Conservation (phyloP, 2,329 filamentous ascomycete genomes). For the Arthrobotrys iridis region DNA sequence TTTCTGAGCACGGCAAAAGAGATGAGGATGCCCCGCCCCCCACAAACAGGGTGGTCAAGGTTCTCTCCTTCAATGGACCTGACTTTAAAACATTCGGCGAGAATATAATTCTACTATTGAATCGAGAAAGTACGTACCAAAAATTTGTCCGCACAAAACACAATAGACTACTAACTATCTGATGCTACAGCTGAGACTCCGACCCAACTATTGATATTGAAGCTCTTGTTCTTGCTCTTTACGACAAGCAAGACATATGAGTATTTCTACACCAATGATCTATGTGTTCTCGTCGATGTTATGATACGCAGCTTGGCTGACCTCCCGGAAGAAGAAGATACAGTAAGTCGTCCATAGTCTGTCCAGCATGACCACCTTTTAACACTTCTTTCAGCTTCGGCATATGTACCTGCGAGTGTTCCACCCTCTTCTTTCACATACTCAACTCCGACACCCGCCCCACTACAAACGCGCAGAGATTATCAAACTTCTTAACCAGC, state of each 20-base stretch:
- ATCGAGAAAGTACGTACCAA: slow-evolving; percentile 76
- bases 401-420: slow-evolving; percentile 96
- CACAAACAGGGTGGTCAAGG: slow-evolving; percentile 93
- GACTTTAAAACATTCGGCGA: slow-evolving; percentile 94
- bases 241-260: slow-evolving; percentile 91
- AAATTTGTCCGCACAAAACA: too few relatives aligned
- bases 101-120: slow-evolving; percentile 93
- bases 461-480: slow-evolving; percentile 94
- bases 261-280: slow-evolving; percentile 98
- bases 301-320: slow-evolving; percentile 97
- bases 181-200: slow-evolving; percentile 76
- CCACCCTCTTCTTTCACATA: slow-evolving; percentile 88
- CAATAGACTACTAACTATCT: background rate
- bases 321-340: slow-evolving; percentile 78
- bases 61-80: slow-evolving; percentile 81
- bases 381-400: slow-evolving; percentile 70
- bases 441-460: slow-evolving; percentile 83
- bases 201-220: slow-evolving; percentile 93
- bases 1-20: slow-evolving; percentile 69
- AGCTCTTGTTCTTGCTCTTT: slow-evolving; percentile 93
- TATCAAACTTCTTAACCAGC: slow-evolving; percentile 75
- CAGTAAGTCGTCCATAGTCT: slow-evolving; percentile 33
- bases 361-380: slow-evolving; percentile 54
- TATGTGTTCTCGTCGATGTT: slow-evolving; percentile 92
- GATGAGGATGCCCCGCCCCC: slow-evolving; percentile 63